Percentiles rank a stretch among this genome's conserved stretches.
Conservation (phyloP, 768 basidiomycete species). For the Mycena latifolia region DNA sequence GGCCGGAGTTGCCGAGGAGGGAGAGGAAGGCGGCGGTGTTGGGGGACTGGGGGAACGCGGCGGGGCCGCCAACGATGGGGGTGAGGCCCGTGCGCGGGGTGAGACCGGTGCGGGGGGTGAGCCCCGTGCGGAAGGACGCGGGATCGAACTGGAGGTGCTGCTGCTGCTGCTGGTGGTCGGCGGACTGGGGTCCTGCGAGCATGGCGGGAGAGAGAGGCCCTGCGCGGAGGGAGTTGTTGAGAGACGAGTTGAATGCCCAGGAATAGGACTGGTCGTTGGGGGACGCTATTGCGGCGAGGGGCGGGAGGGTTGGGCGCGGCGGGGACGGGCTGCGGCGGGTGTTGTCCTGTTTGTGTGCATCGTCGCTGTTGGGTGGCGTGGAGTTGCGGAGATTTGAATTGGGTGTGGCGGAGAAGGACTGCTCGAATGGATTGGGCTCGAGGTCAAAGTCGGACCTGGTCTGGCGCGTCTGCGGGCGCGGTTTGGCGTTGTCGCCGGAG, state of each 20-base stretch:
- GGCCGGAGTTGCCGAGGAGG: slow-evolving; percentile 78
- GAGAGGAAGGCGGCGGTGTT: slow-evolving; percentile 94
- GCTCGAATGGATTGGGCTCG: slow-evolving; percentile 86
- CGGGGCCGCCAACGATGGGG: slow-evolving; percentile 80
- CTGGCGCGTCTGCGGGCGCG: neutral
- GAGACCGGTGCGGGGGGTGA: slow-evolving; percentile 89
- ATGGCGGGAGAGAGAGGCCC: slow-evolving; percentile 97
- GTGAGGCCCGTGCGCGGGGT: slow-evolving; percentile 90
- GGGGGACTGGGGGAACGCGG: slow-evolving; percentile 79
- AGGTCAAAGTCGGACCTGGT: neutral
- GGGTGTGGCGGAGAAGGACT: slow-evolving; percentile 79
- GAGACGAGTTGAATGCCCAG: slow-evolving; percentile 75
- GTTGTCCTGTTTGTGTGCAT: slow-evolving; percentile 19
- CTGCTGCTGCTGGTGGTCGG: slow-evolving; percentile 45
- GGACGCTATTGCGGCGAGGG: slow-evolving; percentile 83
- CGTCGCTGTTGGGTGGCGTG: neutral
- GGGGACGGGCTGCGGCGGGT: slow-evolving; percentile 54
- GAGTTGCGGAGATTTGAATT: slow-evolving; percentile 24
- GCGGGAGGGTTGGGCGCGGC: slow-evolving; percentile 83
- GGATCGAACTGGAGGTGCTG: slow-evolving; percentile 74
- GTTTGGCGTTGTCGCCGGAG: neutral
- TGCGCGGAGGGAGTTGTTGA: slow-evolving; percentile 85
- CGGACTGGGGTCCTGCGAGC: slow-evolving; percentile 86
- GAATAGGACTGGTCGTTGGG: slow-evolving; percentile 71
- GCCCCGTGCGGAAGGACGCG: slow-evolving; percentile 82